Percentiles rank a stretch among this genome's conserved stretches.
phyloP scores from a whole-genome alignment of 192 early-diverging fungal genomes.

The Linnemannia elongata region DNA sequence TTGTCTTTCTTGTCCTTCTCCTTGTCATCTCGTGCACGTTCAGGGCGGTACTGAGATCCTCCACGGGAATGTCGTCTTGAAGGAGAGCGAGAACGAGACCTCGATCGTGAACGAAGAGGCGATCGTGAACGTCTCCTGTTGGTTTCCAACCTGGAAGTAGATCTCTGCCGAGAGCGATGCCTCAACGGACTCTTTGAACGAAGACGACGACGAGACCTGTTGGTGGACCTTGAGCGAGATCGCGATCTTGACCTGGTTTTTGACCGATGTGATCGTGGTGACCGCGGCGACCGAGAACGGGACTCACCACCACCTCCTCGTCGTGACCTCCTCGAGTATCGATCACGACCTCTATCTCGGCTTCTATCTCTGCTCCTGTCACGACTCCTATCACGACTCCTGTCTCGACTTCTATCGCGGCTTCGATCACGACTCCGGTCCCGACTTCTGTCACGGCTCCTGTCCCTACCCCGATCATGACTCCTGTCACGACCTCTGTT shows the following conservation, averaged over 20 bases:
- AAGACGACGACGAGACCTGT: slow-evolving; percentile 24
- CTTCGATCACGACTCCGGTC: slow-evolving; percentile 9
- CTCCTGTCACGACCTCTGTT: slow-evolving; percentile 26
- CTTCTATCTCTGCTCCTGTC: neutral
- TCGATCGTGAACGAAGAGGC: slow-evolving; percentile 28
- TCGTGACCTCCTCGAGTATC: slow-evolving; percentile 20
- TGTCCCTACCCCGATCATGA: slow-evolving; percentile 12
- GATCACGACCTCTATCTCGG: slow-evolving; percentile 8
- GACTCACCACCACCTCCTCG: slow-evolving; percentile 19
- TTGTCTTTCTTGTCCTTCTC: neutral
- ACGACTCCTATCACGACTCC: slow-evolving; percentile 1
- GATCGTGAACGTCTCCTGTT: slow-evolving; percentile 25
- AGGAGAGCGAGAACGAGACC: slow-evolving; percentile 19
- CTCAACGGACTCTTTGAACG: slow-evolving; percentile 25
- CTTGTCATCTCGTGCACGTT: slow-evolving; percentile 13
- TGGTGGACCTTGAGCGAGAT: slow-evolving; percentile 15
- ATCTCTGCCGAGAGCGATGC: slow-evolving; percentile 7
- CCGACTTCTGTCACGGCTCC: slow-evolving; percentile 21
- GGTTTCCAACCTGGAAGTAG: neutral
- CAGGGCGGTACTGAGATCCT: slow-evolving; percentile 17
- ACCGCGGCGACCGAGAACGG: slow-evolving; percentile 28
- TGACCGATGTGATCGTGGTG: slow-evolving; percentile 18
- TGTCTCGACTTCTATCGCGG: slow-evolving; percentile 18
- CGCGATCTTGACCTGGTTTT: slow-evolving; percentile 17
- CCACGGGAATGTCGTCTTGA: slow-evolving; percentile 15